Evolutionary conservation across 2,329 filamentous ascomycete species (phyloP), one percentile per base, ranked within the genome.

Genomic region (Alternaria arborescens): DNA sequence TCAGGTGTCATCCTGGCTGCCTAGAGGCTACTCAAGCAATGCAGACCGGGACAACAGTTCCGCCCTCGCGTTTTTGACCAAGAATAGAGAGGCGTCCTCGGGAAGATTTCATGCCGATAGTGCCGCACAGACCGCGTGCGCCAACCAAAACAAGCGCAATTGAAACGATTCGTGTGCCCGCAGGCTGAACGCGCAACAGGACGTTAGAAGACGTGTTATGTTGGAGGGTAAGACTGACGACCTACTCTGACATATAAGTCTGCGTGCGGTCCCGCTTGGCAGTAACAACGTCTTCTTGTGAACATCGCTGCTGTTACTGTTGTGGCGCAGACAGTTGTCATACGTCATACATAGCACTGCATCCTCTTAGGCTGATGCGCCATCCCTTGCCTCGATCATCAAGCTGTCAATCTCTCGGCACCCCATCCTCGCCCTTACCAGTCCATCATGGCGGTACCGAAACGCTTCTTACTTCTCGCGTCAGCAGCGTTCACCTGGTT

Each of bases 401-500:
- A 4, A 41, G 2, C 48, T 36, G 14, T 50, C 46, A 12, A 36
- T 50, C 46, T 36, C 32, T 50, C 40, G 40, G 40, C 20, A 22
- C n/a, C 32, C 43, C 6, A 36, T 42, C 28, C 10, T 12, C 38
- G 24, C 8, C 26, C 34, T 28, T 42, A 56, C 18, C 20, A n/a
- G 16, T 22, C 20, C 32, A 24, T 24, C 28, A 77, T 77, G 76
- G 66, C 67, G 14, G 58, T 77, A 6, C 63, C 68, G 20, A 77
- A 77, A 59, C 67, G 69, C 43, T 58, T 63, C 4, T 50, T 76
- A 1, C 53, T 75, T 3, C 64, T 77, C n/a, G 62, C 65, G 1
- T 65, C 75, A 2, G 62, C 61, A 8, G 66, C 68, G 6, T 60
- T 74, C 20, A 68, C 72, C 1, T 71, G 79, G 48, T 65, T 78